Conservation (phyloP, 345 rosid genomes). For the Ceriops tagal region DNA sequence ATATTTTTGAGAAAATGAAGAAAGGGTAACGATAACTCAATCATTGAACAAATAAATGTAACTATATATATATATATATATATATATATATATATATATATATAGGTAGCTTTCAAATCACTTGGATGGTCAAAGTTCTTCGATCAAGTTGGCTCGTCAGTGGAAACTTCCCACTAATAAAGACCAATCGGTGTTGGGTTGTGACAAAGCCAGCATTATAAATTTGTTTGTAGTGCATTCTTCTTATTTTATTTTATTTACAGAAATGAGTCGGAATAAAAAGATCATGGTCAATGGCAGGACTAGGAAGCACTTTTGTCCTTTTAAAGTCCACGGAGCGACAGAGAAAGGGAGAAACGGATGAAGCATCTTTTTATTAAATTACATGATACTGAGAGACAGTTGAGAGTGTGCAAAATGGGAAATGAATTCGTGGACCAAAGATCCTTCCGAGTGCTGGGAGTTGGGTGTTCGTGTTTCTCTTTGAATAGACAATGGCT, state of each 20-base stretch:
- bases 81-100: too few species aligned
- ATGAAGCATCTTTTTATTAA: too few species aligned
- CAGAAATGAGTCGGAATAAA: neutral
- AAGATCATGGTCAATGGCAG: neutral
- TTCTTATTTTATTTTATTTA: neutral
- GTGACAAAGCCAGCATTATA: constrained; percentile 15
- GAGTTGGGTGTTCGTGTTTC: neutral
- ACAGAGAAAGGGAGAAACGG: neutral
- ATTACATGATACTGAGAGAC: neutral
- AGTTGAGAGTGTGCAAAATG: neutral
- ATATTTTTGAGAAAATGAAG: too few species aligned
- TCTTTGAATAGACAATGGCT: neutral
- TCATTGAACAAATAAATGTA: too few species aligned
- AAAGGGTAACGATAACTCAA: too few species aligned
- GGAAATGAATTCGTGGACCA: neutral
- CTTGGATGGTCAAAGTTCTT: constrained; percentile 10
- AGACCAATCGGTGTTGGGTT: neutral
- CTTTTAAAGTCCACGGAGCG: neutral
- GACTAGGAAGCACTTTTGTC: neutral
- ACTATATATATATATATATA: too few species aligned
- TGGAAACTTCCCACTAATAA: neutral
- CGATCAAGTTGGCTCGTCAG: neutral
- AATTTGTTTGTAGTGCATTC: neutral
- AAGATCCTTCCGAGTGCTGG: neutral
- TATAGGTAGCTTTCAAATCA: too few species aligned